These are phyloP conservation scores for Aspergillus sp. DNA, from an alignment of 2,329 filamentous ascomycete species.

Conservation along the genomic window DNA sequence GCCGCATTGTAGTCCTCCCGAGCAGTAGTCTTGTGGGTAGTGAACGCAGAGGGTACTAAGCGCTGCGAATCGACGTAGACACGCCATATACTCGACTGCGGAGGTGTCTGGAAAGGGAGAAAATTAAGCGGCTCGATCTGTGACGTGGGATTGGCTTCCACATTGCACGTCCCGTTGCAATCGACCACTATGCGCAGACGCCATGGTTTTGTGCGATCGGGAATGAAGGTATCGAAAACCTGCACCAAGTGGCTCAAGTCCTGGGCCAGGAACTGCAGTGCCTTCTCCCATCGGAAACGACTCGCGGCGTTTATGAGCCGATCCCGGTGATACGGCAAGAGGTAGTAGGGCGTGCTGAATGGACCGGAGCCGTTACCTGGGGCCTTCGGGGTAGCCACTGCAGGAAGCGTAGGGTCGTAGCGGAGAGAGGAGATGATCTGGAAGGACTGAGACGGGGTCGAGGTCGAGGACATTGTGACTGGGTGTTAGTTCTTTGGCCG, in stretches of 20 bases:
- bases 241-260: conserved; percentile 20
- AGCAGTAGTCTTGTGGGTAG: conserved; percentile 75
- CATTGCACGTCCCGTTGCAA: conserved; percentile 17
- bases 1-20: conserved; percentile 64
- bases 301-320: conserved; percentile 57
- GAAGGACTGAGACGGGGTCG: conserved; percentile 31
- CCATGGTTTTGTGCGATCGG: conserved; percentile 26
- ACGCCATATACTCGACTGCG: conserved; percentile 30
- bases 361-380: conserved; percentile 28
- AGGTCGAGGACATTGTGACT: conserved; percentile 16
- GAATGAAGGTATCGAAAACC: conserved; percentile 22
- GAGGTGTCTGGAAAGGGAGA: conserved; percentile 12
- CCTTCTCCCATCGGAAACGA: conserved; percentile 40
- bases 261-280: conserved; percentile 19
- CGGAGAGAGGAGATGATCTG: conserved; percentile 62
- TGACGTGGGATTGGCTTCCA: conserved; percentile 23
- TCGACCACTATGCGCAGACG: conserved; percentile 29
- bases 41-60: conserved; percentile 54
- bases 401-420: conserved; percentile 53
- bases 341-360: conserved; percentile 58
- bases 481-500: background rate
- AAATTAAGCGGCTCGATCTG: conserved; percentile 17
- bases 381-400: conserved; percentile 16
- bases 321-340: conserved; percentile 68
- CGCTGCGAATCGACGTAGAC: conserved; percentile 44